Percentiles rank a stretch among this genome's conserved stretches.
These are phyloP conservation scores for Astrephomene gubernaculifera DNA, from an alignment of 139 green algal species.

Conservation along the genomic window DNA sequence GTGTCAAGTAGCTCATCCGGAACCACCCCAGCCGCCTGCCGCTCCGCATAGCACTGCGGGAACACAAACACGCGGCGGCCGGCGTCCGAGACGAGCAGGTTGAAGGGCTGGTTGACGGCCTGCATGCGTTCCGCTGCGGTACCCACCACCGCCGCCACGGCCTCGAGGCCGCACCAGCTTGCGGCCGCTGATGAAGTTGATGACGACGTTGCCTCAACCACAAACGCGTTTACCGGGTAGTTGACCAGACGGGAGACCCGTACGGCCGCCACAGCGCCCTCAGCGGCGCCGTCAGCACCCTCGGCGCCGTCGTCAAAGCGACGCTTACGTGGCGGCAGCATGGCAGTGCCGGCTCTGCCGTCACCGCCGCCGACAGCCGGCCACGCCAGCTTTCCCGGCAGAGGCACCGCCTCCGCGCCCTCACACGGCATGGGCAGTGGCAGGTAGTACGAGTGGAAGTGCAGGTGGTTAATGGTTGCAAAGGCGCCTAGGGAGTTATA, in stretches of 20 bases:
- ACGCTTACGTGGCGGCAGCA: background rate
- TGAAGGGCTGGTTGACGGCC: slow-evolving; percentile 91
- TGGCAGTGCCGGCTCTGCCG: background rate
- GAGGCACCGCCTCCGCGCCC: slow-evolving; percentile 69
- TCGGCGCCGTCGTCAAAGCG: background rate
- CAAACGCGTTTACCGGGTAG: slow-evolving; percentile 91
- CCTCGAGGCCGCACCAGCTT: background rate
- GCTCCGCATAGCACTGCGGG: slow-evolving; percentile 85
- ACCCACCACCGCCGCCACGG: slow-evolving; percentile 70
- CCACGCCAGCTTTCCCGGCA: slow-evolving; percentile 38
- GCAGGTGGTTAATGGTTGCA: slow-evolving; percentile 99
- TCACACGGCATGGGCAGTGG: slow-evolving; percentile 87
- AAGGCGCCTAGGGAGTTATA: slow-evolving; percentile 98
- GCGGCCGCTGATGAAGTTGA: background rate
- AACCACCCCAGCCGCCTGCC: slow-evolving; percentile 81
- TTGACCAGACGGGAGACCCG: slow-evolving; percentile 71
- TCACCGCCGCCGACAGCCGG: background rate
- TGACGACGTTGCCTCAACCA: slow-evolving; percentile 81
- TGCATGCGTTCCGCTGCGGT: slow-evolving; percentile 78
- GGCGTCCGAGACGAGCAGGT: slow-evolving; percentile 94
- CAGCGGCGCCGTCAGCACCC: background rate
- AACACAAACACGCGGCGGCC: slow-evolving; percentile 93
- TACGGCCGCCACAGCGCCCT: slow-evolving; percentile 35
- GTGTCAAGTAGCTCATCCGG: slow-evolving; percentile 70
- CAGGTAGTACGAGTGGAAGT: slow-evolving; percentile 98